Evolutionary conservation across 352 stramenopile species (phyloP), one percentile per base, ranked within the genome.

Genomic region (Phytophthora foliorum): DNA sequence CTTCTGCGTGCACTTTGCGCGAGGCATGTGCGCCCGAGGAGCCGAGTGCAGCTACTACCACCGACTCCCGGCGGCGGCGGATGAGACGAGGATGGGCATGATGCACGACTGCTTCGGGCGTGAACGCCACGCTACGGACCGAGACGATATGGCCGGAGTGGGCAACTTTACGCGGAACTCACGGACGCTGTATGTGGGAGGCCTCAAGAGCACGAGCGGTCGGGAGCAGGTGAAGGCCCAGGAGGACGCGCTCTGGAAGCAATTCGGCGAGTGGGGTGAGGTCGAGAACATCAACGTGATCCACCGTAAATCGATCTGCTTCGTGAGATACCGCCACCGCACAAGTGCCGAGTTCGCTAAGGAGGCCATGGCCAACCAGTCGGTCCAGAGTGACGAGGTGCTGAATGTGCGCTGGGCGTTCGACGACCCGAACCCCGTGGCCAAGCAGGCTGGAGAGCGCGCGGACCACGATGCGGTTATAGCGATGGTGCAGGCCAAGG

Each of bases 221-320:
- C 69, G 73, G 44, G 74, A 86, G 45, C 80, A 79, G 21, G 39
- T 67, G 6, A 82, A 84, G 53, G 44, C 84, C 39, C 66, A 97
- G 9, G 78, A 97, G 27, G 71, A 88, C 13, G 77, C 72, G 6
- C 66, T 98, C 9, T 82, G 75, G 71, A 85, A 91, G 55, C 91
- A 98, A 57, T 98, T 98, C 75, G 80, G 81, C 3, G 95, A 98
- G 70, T 98, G 88, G 86, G 95, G 95, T 17, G 95, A 98, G 72
- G 86, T 98, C 9, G 95, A 98, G 72, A 94, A 90, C 63, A 84
- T 98, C 56, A 98, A 98, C 78, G 86, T 98, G 21, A 94, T 98
- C 54, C 82, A 93, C 50, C 80, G 94, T n/a, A 78, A 98, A 55
- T 91, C 84, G 17, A 97, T 98, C 65, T 83, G 83, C 46, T 98